phyloP scores from a whole-genome alignment of 805 yeast genomes.

The Clavispora vitiphila region DNA sequence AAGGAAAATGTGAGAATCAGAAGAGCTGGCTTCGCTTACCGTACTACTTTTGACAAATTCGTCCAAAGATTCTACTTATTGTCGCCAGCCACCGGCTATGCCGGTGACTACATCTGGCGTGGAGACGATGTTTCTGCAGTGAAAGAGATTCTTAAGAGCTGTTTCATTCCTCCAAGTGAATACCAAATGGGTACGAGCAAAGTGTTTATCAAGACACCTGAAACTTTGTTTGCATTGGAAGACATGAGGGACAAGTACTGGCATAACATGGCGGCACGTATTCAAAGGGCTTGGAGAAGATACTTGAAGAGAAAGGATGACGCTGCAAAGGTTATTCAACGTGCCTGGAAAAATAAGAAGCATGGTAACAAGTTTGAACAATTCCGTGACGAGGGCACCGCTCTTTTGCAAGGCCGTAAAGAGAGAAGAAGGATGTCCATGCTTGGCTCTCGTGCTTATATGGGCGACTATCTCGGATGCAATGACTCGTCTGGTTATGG shows the following conservation, averaged over 20 bases:
- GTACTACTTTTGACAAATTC: slow-evolving; percentile 94
- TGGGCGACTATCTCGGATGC: slow-evolving; percentile 93
- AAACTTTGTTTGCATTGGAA: slow-evolving; percentile 90
- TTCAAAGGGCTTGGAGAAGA: slow-evolving; percentile 95
- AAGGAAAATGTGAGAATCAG: slow-evolving; percentile 96
- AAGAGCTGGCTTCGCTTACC: slow-evolving; percentile 97
- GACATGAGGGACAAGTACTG: slow-evolving; percentile 95
- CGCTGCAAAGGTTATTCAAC: slow-evolving; percentile 77
- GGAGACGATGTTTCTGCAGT: slow-evolving; percentile 54
- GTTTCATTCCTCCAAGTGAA: slow-evolving; percentile 71
- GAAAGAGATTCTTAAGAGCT: slow-evolving; percentile 43
- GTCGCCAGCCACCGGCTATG: slow-evolving; percentile 88
- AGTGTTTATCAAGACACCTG: slow-evolving; percentile 95
- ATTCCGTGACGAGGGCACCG: slow-evolving; percentile 78
- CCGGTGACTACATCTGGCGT: slow-evolving; percentile 62
- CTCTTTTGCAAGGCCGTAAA: slow-evolving; percentile 65
- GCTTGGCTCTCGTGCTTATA: slow-evolving; percentile 79
- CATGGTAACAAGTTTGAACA: slow-evolving; percentile 82
- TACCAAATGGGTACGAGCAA: slow-evolving; percentile 90
- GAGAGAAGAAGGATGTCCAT: slow-evolving; percentile 87
- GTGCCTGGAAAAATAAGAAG: slow-evolving; percentile 72
- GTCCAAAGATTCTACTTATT: slow-evolving; percentile 89
- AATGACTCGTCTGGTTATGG: slow-evolving; percentile 71
- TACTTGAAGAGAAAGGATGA: slow-evolving; percentile 76
- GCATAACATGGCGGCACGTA: slow-evolving; percentile 97